Base-by-base conservation (phyloP, 31 red algal genomes). In the Odonthalia washingtoniensis region DNA sequence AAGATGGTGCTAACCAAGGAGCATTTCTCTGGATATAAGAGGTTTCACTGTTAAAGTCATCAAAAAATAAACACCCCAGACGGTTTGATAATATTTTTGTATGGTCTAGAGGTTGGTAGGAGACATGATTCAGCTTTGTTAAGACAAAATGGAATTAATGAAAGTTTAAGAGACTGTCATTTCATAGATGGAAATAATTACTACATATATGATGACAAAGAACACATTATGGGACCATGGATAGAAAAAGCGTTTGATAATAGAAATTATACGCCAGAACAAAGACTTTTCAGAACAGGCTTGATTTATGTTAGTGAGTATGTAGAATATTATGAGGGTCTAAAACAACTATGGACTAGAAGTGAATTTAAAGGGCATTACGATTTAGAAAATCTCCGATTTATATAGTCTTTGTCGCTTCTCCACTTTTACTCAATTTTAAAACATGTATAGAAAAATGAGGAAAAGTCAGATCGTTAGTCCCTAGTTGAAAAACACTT, bases 91-190 rank as follows among this genome's bases (percentile, higher is more conserved):
- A 77, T 87, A 27, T 46, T 63, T 28, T 40, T 87, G 4, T 87
- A 0, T 21, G 83, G 83, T 0, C 83, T 72, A 3, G 72, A 77
- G 5, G 68, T 76, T 0, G 83, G 83, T 5, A 40, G 70, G 26
- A 64, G 83, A 5, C 83, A 87, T 38, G 83, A 87, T 40, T 46
- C 53, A 45, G 77, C 67, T 4, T 72, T 78, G 35, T 87, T 63
- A 67, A 44, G 70, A 30, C 24, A 86, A 27, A 46, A 39, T 46
- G 70, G 82, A 1, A 3, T 86, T 2, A 72, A 77, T 49, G 4
- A 35, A 21, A 39, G 21, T 6, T 42, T 87, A 2, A 37, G 49
- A 1, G 5, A 1, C 37, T 31, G 1, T 6, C 72, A 60, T 9
- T 30, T 46, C 72, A 46, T 78, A 14, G 42, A 57, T 4, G 83